Evolutionary conservation across 805 yeast genomes (phyloP), one percentile per base, ranked within the genome.

Genomic region (Tetrapisispora arboricola): DNA sequence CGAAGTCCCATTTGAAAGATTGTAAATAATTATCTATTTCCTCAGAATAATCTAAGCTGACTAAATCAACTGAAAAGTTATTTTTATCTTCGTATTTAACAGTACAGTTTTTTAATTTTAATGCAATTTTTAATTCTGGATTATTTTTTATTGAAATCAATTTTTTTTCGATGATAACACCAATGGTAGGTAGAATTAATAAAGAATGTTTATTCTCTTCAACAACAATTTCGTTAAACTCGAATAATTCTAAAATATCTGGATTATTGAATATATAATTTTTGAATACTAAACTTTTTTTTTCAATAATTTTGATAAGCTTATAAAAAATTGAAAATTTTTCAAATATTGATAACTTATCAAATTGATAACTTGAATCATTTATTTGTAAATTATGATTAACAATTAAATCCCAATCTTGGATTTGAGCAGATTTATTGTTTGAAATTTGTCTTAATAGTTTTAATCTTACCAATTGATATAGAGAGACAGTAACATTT

Each of bases 1-100:
- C 40, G 32, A 53, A 54, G 1, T 49, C 42, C 22, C 52, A 42
- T 11, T 44, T 34, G 21, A 60, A 46, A 3, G 51, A 42, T 5
- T 55, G 24, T 32, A 57, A 37, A 43, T 59, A 61, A n/a, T 49
- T 40, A 17, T 58, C 55, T 21, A 61, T 54, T 9, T 56, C 60
- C 24, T 53, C 42, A 12, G 60, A 52, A 38, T 57, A 55, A 34
- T 60, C 61, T 20, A 56, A 34, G 38, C 57, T 60, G 4, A 53
- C 46, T 25, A 60, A 44, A 20, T 58, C 60, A 6, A 30, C 15
- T 15, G 46, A 38, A 9, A 44, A 34, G 10, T 26, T 39, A 19
- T 41, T 28, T 10, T 49, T 48, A 31, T 50, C 50, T 32, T 47
- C 48, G 32, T 50, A 47, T 22, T 44, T 49, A 10, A 60, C 44